Conservation (phyloP, 2,329 filamentous ascomycete species). For the Lasiodiplodia sp. region DNA sequence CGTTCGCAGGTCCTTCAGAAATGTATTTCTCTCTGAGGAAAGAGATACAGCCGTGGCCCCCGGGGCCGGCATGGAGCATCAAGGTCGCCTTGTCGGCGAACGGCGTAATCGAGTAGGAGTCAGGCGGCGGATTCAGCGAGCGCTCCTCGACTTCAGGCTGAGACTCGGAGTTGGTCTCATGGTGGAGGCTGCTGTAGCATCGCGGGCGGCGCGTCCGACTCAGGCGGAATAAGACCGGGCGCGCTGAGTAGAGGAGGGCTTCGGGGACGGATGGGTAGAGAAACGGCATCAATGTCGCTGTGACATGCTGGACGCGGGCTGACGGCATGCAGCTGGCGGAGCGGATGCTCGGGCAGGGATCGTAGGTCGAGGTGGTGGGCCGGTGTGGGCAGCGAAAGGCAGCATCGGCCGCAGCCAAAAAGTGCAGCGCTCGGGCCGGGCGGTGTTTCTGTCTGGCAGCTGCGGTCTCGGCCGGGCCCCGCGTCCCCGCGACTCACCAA, state of each 20-base stretch:
- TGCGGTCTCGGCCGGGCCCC: neutral
- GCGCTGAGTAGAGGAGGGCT: conserved; percentile 31
- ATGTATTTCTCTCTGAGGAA: conserved; percentile 93
- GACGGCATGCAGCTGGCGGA: conserved; percentile 28
- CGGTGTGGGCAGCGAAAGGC: neutral
- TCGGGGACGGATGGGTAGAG: conserved; percentile 53
- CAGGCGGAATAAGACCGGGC: conserved; percentile 30
- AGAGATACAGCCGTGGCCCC: conserved; percentile 92
- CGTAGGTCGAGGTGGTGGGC: neutral
- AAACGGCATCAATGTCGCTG: conserved; percentile 51
- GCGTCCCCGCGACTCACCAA: neutral
- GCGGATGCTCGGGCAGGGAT: neutral
- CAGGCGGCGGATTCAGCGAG: conserved; percentile 76
- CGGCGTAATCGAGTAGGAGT: conserved; percentile 81
- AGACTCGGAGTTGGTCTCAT: conserved; percentile 18
- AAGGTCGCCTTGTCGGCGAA: conserved; percentile 89
- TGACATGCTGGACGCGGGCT: conserved; percentile 24
- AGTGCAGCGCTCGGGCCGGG: neutral
- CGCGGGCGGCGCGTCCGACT: conserved; percentile 36
- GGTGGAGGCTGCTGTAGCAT: conserved; percentile 40
- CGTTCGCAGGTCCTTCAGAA: conserved; percentile 87
- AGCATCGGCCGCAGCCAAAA: conserved; percentile 10
- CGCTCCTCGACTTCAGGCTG: conserved; percentile 48
- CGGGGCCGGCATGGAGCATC: conserved; percentile 77
- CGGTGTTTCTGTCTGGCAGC: conserved; percentile 6